Base-by-base conservation (phyloP, 1,284 basidiomycete genomes). In the Ustilago nuda region DNA sequence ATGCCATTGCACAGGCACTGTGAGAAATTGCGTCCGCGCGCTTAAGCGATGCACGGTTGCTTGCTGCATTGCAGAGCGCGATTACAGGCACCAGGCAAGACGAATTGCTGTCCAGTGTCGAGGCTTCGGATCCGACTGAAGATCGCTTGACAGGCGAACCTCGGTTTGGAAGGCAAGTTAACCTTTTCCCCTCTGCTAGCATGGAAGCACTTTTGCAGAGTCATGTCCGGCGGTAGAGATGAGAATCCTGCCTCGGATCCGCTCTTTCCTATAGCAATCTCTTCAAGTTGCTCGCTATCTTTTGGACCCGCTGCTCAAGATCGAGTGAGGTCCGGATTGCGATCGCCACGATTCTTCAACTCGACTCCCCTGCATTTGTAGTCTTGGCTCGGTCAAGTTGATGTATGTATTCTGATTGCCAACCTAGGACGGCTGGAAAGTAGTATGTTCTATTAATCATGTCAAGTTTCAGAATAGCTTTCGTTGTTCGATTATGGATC, bases 101-200 rank as follows among this genome's bases (percentile, higher is more conserved):
- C 36, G 36, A 8, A 37, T 13, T 9, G 4, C 15, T 39, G 15
- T 39, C 4, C 37, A 39, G 9, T 39, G 43, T n/a, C 43, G 11
- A 45, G 12, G 48, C 9, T 50, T 50, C 48, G 48, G 48, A 50
- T 50, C 48, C 48, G 48, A 50, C 27, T 50, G 23, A n/a, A 13
- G 11, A 15, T 13, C n/a, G 48, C 48, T 50, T 19, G 48, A 33
- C 27, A 50, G 0, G 48, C 48, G 27, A 45, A 8, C 36, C 36
- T 45, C n/a, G 0, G n/a, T 19, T 27, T 3, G 23, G 23, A 45
- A 45, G 43, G 19, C 19, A 45, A 19, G 17, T 19, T 19, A 9
- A 8, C 43, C 13, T 45, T 45, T 45, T 45, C 23, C 43, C 43
- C 43, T n/a, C 19, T 19, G 43, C 43, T 45, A 45, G 43, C 43